phyloP scores from a whole-genome alignment of 176 grass and related monocot species.

The Typha latifolia region DNA sequence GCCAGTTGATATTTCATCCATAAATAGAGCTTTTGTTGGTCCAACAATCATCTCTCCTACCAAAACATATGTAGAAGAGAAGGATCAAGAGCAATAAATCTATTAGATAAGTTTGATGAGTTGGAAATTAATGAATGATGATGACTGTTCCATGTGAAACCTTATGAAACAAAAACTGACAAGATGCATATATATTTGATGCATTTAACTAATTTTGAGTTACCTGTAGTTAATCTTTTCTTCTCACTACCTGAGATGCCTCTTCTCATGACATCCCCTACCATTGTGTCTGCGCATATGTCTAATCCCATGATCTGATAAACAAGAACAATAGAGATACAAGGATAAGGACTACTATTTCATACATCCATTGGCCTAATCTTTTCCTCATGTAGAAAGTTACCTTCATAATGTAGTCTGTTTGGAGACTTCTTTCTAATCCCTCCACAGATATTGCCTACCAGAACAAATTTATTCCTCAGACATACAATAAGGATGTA shows the following conservation, averaged over 20 bases:
- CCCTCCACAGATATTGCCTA: conserved; percentile 34
- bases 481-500: not conserved
- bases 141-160: too few relatives aligned
- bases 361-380: not conserved
- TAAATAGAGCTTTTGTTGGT: conserved; percentile 43
- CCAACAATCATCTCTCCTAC: conserved; percentile 56
- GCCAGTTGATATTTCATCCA: conserved; percentile 66
- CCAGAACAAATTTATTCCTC: conserved; percentile 2
- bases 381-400: not conserved
- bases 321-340: not conserved
- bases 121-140: too few relatives aligned
- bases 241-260: conserved; percentile 45
- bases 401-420: conserved; percentile 45
- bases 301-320: conserved; percentile 37
- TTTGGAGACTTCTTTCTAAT: conserved; percentile 20
- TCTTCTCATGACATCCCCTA: conserved; percentile 39
- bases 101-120: too few relatives aligned
- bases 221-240: conserved; percentile 46
- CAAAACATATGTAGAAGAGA: too few relatives aligned
- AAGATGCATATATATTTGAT: not conserved
- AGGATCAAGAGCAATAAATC: too few relatives aligned
- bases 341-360: not conserved
- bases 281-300: conserved; percentile 31
- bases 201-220: not conserved
- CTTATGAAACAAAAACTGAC: not conserved